Base-by-base conservation (phyloP, 2,329 filamentous ascomycete species). In the Cyphellophora europaea region DNA sequence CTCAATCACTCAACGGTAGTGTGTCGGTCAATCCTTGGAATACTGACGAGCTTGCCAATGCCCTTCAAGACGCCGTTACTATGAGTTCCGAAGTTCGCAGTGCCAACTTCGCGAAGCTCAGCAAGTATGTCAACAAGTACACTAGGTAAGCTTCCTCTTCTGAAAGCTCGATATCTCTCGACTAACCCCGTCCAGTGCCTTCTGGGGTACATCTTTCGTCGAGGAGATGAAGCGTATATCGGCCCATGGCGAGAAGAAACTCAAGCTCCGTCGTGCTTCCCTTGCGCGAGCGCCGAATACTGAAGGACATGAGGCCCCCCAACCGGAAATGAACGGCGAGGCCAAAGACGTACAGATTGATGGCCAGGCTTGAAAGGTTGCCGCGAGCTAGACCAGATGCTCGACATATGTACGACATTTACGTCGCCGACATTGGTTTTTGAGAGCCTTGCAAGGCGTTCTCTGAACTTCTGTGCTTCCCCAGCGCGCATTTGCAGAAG, bases 1-100 rank as follows among this genome's bases (percentile, higher is more conserved):
- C 91, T 1, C 91, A 96, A 61, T 91, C 83, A 43, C 71, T 98
- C 38, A 95, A 93, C 49, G 89, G 89, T 41, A 87, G 84, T 49
- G 70, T 96, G 33, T 88, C 96, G 35, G 85, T 96, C 53, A 98
- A 98, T 61, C 91, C 91, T 1, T 98, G 91, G 91, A 96, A 96
- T 58, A 95, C 88, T 0, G 88, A 95, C 55, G 89, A 96, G 59
- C 69, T 96, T 23, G 88, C 89, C 27, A 84, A 87, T 51, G 85
- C 88, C 5, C 88, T 96, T 48, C 83, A 95, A 59, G 87, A 94
- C 47, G 86, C 89, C n/a, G 87, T 96, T 28, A 94, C 88, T 36
- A 95, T 96, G 86, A 81, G 81, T 35, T 77, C 87, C 12, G 88
- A 94, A 60, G 82, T 91, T 63, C 78, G 87, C 35, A 77, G 80